Evolutionary conservation across 208 protist genomes (phyloP).

Genomic region (Vickermania ingenoplastis): DNA sequence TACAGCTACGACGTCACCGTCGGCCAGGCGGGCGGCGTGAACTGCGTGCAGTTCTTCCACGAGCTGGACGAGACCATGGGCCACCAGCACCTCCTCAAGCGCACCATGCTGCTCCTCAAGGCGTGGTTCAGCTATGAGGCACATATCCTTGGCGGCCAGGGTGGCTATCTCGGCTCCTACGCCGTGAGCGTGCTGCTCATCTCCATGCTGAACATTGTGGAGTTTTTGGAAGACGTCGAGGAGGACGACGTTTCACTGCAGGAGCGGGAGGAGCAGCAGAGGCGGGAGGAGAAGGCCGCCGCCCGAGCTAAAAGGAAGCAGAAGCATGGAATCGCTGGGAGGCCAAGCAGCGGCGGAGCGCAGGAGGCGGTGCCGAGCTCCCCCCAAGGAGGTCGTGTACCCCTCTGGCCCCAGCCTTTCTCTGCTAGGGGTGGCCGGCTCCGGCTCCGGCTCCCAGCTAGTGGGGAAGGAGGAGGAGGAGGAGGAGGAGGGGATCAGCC

Average conservation of each 20-base stretch:
- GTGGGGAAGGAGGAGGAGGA: too few species aligned
- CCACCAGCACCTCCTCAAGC: conserved; percentile 80
- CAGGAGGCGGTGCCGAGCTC: too few species aligned
- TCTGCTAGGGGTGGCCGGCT: too few species aligned
- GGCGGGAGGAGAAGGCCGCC: not conserved
- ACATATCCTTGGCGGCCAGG: conserved; percentile 81
- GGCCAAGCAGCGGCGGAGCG: too few species aligned
- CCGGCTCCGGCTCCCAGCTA: too few species aligned
- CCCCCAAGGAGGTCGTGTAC: too few species aligned
- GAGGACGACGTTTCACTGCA: not conserved
- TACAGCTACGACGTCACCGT: conserved; percentile 83
- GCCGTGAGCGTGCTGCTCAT: conserved; percentile 87
- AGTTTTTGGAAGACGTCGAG: conserved; percentile 73
- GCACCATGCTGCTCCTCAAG: conserved; percentile 84
- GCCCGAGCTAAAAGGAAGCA: not conserved
- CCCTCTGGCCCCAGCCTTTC: too few species aligned
- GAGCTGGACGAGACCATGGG: conserved; percentile 80
- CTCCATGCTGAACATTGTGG: conserved; percentile 77
- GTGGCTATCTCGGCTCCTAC: conserved; percentile 86
- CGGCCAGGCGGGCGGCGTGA: conserved; percentile 83
- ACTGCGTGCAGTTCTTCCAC: conserved; percentile 84
- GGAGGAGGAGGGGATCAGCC: not conserved
- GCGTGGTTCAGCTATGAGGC: conserved; percentile 88
- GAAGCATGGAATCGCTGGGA: too few species aligned
- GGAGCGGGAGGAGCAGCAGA: not conserved